Evolutionary conservation across 805 yeast species (phyloP).

Genomic region (Saturnispora ahearnii): DNA sequence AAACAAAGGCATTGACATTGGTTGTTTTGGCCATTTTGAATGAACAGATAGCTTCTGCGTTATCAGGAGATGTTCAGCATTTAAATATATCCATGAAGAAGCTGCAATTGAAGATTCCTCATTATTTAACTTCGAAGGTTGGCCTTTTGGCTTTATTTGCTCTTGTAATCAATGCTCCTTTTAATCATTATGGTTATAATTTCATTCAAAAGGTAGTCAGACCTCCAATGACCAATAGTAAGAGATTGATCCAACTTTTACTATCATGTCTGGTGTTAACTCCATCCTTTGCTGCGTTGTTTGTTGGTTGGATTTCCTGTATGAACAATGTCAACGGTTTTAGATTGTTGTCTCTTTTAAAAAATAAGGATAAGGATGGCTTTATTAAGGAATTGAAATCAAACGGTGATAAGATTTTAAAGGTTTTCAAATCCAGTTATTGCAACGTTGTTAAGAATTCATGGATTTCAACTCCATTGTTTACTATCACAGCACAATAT

Average conservation of each 20-base stretch:
- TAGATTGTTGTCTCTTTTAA: background rate
- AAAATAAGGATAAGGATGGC: constrained; percentile 3
- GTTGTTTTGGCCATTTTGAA: constrained; percentile 47
- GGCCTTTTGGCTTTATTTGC: constrained; percentile 51
- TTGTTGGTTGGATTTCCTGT: constrained; percentile 44
- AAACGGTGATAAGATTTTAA: constrained; percentile 11
- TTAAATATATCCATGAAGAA: constrained; percentile 11
- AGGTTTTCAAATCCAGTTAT: constrained; percentile 36
- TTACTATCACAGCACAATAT: constrained; percentile 48
- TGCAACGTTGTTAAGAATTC: constrained; percentile 42
- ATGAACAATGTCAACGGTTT: constrained; percentile 30
- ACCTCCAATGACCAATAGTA: constrained; percentile 32
- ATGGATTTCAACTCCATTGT: constrained; percentile 43
- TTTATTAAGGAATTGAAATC: constrained; percentile 11
- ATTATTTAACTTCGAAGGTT: constrained; percentile 37
- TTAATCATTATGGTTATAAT: constrained; percentile 45
- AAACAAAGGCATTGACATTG: constrained; percentile 51
- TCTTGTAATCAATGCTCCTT: constrained; percentile 44
- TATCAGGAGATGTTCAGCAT: constrained; percentile 36
- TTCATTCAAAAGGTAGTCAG: constrained; percentile 37
- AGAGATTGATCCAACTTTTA: constrained; percentile 42
- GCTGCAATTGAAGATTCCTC: constrained; percentile 24
- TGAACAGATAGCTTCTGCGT: constrained; percentile 45
- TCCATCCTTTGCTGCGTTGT: constrained; percentile 41
- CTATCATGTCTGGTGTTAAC: constrained; percentile 46